Conservation (phyloP, 108 stramenopile genomes). For the Aurantiochytrium sp. region DNA sequence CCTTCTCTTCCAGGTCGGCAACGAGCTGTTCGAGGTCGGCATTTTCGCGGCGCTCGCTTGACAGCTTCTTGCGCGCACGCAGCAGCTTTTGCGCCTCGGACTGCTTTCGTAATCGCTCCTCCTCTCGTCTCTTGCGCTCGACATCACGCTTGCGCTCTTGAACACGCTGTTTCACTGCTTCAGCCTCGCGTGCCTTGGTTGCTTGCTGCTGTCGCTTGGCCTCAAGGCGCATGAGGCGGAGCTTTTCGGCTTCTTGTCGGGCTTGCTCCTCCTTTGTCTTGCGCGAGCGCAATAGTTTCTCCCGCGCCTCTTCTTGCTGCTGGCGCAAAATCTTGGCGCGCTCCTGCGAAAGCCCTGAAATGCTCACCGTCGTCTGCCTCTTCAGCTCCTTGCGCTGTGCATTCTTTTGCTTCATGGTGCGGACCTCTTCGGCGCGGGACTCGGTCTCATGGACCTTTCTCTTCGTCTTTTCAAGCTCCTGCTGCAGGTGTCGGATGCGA, state of each 20-base stretch:
- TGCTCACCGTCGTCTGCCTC: not conserved
- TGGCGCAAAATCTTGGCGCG: not conserved
- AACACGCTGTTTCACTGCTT: not conserved
- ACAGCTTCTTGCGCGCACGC: not conserved
- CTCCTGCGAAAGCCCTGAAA: not conserved
- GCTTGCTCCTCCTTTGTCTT: not conserved
- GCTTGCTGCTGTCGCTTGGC: not conserved
- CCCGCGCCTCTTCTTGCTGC: not conserved
- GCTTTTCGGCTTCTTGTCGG: not conserved
- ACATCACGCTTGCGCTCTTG: slow-evolving; percentile 21
- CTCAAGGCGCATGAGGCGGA: not conserved
- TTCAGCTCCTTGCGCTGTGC: not conserved
- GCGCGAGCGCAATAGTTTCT: not conserved
- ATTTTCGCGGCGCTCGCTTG: not conserved
- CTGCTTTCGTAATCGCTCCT: not conserved
- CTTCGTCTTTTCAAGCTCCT: not conserved
- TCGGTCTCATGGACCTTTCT: not conserved
- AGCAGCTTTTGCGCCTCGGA: not conserved
- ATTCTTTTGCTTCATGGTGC: not conserved
- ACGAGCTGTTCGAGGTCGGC: not conserved
- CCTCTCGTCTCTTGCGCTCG: not conserved
- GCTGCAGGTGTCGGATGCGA: not conserved
- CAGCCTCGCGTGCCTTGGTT: not conserved
- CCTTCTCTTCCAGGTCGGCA: not conserved
- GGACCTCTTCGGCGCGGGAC: not conserved